Evolutionary conservation across 495 filamentous ascomycete genomes (phyloP), one percentile per base, ranked within the genome.

Genomic region (Penicillium arizonense): DNA sequence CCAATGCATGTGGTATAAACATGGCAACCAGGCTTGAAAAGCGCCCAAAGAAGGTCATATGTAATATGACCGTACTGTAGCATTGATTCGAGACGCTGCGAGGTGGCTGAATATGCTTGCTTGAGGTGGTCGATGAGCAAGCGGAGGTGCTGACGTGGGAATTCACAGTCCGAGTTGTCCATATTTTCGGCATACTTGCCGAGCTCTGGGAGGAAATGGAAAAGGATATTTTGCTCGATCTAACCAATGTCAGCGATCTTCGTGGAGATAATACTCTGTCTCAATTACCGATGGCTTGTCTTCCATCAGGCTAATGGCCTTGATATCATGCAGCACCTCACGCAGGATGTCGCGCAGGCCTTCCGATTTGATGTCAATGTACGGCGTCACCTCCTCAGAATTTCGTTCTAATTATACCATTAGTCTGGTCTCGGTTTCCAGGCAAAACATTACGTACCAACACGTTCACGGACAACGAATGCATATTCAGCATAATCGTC

Each of bases 41-140:
- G 61, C 26, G 53, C 52, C 64, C 45, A 67, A 33, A 68, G 64
- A 47, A 62, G 55, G 42, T 64, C 58, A 53, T 64, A 69, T n/a
- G 53, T 69, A 48, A 67, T 64, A 55, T 79, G 60, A 23, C 67
- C 50, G 50, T 68, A 48, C 44, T 64, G 44, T 10, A 77, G 55
- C 21, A 80, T 71, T 47, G 71, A 58, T 11, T 56, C 53, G 12
- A 79, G 61, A 40, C 58, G 64, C 44, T 74, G 51, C 11, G 47
- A 62, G 46, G 63, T 71, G 10, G 63, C 50, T 30, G 56, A 40
- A 56, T 73, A 78, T 53, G 63, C 56, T 10, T 56, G 45, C 50
- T 70, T 58, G 36, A 79, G 57, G 53, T 71, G 69, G 18, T 77
- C 56, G 24, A 74, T 62, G 14, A 78, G 64, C 38, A 77, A 50